A percentile compares a stretch with the other conserved stretches of the same genome.
These are phyloP conservation scores for Cercospora brassicicola DNA, from an alignment of 2,329 filamentous ascomycete genomes.

Conservation along the genomic window DNA sequence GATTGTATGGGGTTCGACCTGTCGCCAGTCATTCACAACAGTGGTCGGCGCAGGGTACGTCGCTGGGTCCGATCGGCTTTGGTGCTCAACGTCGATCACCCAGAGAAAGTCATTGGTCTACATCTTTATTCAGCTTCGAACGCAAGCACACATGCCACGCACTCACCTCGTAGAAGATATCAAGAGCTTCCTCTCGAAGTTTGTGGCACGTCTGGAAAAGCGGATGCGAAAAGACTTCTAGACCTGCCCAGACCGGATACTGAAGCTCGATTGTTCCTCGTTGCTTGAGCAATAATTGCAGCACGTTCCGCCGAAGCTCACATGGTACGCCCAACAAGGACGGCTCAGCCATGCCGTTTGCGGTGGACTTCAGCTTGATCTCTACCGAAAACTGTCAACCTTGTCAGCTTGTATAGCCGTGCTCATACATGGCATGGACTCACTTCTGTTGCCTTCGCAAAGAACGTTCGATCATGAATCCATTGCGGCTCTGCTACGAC, in stretches of 20 bases:
- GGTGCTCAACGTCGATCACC: slow-evolving; percentile 26
- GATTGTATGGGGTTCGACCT: neutral
- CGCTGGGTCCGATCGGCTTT: slow-evolving; percentile 18
- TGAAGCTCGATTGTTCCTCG: slow-evolving; percentile 27
- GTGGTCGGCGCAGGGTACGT: slow-evolving; percentile 2
- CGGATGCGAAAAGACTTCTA: slow-evolving; percentile 22
- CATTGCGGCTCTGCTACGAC: too few relatives aligned
- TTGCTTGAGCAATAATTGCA: slow-evolving; percentile 21
- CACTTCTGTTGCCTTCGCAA: too few relatives aligned
- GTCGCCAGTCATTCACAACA: neutral
- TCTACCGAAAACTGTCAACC: neutral
- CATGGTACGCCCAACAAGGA: slow-evolving; percentile 21
- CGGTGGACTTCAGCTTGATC: neutral
- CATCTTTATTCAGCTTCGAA: neutral
- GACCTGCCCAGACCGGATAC: slow-evolving; percentile 28
- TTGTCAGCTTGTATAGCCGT: neutral
- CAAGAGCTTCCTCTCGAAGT: slow-evolving; percentile 25
- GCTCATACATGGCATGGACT: too few relatives aligned
- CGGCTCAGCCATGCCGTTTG: slow-evolving; percentile 20
- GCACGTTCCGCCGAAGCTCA: slow-evolving; percentile 27
- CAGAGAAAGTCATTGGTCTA: slow-evolving; percentile 28
- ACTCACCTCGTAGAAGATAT: slow-evolving; percentile 27
- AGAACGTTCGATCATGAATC: too few relatives aligned
- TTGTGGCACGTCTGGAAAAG: slow-evolving; percentile 23
- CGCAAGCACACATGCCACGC: too few relatives aligned